These are phyloP conservation scores for Suillus paluster DNA, from an alignment of 768 basidiomycete genomes.

Conservation along the genomic window DNA sequence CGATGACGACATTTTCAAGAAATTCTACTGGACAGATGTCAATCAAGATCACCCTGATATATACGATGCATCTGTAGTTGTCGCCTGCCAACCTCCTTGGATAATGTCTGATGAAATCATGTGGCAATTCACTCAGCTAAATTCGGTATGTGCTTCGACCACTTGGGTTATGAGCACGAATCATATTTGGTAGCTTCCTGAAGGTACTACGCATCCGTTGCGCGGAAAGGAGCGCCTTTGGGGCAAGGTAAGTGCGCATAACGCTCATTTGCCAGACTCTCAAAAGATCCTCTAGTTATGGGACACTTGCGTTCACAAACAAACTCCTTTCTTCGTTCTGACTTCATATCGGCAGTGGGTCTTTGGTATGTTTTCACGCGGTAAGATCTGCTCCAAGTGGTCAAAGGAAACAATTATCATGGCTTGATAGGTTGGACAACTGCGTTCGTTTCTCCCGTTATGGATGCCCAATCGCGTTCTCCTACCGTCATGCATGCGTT, in stretches of 20 bases:
- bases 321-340: slow-evolving; percentile 59
- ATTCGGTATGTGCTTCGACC: slow-evolving; percentile 20
- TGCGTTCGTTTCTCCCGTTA: slow-evolving; percentile 54
- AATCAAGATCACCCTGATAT: slow-evolving; percentile 28
- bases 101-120: slow-evolving; percentile 58
- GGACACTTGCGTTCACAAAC: slow-evolving; percentile 55
- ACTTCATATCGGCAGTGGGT: slow-evolving; percentile 66
- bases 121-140: slow-evolving; percentile 52
- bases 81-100: slow-evolving; percentile 68
- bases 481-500: slow-evolving; percentile 58
- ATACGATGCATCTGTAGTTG: slow-evolving; percentile 43
- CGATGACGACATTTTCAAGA: slow-evolving; percentile 47
- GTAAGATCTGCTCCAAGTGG: slow-evolving; percentile 31
- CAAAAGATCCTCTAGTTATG: slow-evolving; percentile 39
- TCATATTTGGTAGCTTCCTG: slow-evolving; percentile 27
- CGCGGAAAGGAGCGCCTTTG: slow-evolving; percentile 58
- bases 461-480: slow-evolving; percentile 42
- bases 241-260: slow-evolving; percentile 53
- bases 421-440: slow-evolving; percentile 51
- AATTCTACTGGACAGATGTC: slow-evolving; percentile 48
- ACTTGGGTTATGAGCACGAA: neutral
- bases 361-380: slow-evolving; percentile 63
- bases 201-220: slow-evolving; percentile 41
- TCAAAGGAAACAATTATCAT: neutral
- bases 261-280: neutral